Percentiles rank a stretch among this genome's conserved stretches.
phyloP scores from a whole-genome alignment of 352 stramenopile species.

The Phytopythium chamaehyphon region DNA sequence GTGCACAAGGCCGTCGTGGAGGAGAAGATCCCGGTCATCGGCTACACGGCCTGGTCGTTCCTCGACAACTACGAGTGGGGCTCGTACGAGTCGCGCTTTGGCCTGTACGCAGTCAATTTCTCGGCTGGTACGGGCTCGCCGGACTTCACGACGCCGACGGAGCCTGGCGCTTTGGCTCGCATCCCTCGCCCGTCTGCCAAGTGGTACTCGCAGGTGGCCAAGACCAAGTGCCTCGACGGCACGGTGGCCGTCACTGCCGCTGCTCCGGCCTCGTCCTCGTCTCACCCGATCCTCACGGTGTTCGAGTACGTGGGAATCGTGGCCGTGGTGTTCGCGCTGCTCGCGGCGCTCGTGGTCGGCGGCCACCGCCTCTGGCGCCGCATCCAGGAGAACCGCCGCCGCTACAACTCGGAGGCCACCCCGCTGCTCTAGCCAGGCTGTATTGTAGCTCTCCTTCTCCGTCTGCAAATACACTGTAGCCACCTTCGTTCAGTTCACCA shows the following conservation, averaged over 20 bases:
- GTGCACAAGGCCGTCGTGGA: constrained; percentile 17
- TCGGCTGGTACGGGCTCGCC: constrained; percentile 10
- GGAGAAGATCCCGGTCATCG: constrained; percentile 37
- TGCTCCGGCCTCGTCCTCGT: background rate
- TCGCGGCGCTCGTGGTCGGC: background rate
- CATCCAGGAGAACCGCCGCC: constrained; percentile 1
- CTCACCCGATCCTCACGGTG: background rate
- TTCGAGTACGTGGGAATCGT: constrained; percentile 3
- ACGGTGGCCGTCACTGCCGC: background rate
- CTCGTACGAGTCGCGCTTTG: constrained; percentile 30
- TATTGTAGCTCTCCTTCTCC: too few species aligned
- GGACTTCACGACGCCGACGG: constrained; percentile 6
- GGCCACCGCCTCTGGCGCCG: constrained; percentile 2
- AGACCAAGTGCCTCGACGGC: constrained; percentile 16
- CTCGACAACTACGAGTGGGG: constrained; percentile 93
- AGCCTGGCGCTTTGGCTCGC: constrained; percentile 12
- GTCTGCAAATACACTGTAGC: too few species aligned
- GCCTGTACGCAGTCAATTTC: constrained; percentile 34
- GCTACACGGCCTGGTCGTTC: constrained; percentile 90
- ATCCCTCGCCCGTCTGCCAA: constrained; percentile 19
- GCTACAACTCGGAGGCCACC: background rate
- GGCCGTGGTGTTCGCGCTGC: background rate
- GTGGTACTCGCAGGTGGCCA: constrained; percentile 22
- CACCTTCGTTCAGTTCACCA: too few species aligned
- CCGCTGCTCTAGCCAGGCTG: constrained; percentile 1